Percentiles rank a stretch among this genome's conserved stretches.
Conservation (phyloP, 306 rosid genomes). For the Vigna hirtella region DNA sequence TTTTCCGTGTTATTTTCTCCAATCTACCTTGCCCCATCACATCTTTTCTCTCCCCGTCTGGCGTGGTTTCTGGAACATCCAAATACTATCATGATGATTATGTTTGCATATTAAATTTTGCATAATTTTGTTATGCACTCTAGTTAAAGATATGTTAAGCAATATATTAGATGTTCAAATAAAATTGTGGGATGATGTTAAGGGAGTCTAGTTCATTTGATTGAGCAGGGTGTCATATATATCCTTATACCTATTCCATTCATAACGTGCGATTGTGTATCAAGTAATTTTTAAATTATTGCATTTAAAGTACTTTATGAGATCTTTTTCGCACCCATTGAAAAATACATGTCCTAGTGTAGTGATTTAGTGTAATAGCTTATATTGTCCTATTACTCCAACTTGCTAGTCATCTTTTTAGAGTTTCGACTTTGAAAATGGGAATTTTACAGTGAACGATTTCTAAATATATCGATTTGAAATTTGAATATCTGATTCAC, state of each 20-base stretch:
- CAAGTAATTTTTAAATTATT: neutral
- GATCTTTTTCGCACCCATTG: neutral
- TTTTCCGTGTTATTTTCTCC: conserved; percentile 15
- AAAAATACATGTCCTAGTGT: conserved; percentile 9
- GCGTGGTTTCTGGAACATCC: neutral
- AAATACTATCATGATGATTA: neutral
- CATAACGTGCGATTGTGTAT: no score
- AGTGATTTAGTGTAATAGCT: neutral
- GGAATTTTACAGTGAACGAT: neutral
- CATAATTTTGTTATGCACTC: neutral
- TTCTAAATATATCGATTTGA: neutral
- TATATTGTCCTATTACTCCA: neutral
- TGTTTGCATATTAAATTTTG: neutral
- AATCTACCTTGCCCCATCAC: neutral
- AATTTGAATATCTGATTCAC: neutral
- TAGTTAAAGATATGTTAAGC: neutral
- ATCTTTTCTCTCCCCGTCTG: neutral
- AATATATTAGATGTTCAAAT: neutral
- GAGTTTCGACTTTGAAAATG: neutral
- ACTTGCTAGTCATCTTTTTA: neutral
- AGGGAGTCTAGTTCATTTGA: no score
- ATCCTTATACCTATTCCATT: no score
- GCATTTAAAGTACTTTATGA: neutral
- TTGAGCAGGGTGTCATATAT: no score
- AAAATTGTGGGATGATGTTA: neutral